Evolutionary conservation across 345 rosid species (phyloP), one percentile per base, ranked within the genome.

Genomic region (Sonneratia alba): DNA sequence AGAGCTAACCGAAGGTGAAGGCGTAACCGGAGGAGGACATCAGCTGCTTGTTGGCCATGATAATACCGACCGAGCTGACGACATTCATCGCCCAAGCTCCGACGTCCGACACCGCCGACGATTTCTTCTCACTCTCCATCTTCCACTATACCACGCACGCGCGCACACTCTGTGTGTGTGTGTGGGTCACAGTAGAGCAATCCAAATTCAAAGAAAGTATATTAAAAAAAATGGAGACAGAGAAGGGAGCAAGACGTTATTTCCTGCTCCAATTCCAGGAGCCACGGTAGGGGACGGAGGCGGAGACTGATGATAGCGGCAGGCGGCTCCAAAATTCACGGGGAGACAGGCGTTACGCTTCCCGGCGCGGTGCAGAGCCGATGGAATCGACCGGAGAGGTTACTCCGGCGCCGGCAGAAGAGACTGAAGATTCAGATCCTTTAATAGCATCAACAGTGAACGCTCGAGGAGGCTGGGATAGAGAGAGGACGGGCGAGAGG

Each of bases 71-170:
- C 72, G 98, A 94, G 87, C 98, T 94, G 59, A 91, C 42, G 7
- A 91, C 86, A 73, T 93, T 94, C 97, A 91, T 89, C 49, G 83
- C 96, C 98, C 97, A 94, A 6, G 97, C 98, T 36, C 98, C 98
- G 37, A 89, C 84, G 75, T 94, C 91, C 0, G 98, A 94, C 1
- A 94, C 96, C 6, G 89, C 71, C 74, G 96, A 83, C 77, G 80
- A 73, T 75, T 85, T 93, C 86, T 79, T 86, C 85, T 89, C 90
- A 72, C 66, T 73, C 86, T 86, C 91, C 87, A 82, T 82, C 56
- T 36, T 53, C 68, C 47, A 36, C 70, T 51, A 19, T 48, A 14
- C 22, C 56, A 37, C 32, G 32, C 32, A 27, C 32, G 32, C 32
- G 32, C 32, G 32, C 32, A 42, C 45, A 42, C 74, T 37, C 68